Base-by-base conservation (phyloP, 345 rosid genomes). In the Eutrema heterophyllum region DNA sequence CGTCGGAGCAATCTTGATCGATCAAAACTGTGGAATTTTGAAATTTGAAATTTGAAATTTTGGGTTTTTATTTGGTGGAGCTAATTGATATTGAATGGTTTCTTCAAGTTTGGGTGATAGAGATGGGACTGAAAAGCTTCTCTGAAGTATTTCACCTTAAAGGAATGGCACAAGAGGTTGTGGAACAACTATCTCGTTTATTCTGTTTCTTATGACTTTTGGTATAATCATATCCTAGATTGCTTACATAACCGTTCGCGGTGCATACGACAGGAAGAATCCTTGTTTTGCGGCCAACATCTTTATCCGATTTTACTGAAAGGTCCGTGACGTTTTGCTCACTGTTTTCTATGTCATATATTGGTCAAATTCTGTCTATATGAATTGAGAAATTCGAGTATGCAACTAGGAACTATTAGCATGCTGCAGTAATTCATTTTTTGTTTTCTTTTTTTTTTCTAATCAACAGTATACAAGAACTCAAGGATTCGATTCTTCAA, bases 241-340 rank as follows among this genome's bases (percentile, higher is more conserved):
- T 49, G 16, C 40, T 51, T 75, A 56, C 30, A 3, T 44, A 30
- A 67, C 35, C n/a, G 21, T 72, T 51, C 26, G 8, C 54, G 38
- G 59, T 64, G n/a, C 79, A 90, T 97, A 90, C 90, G 93, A 96
- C 97, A 61, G 92, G 96, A 54, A 82, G 97, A 80, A 89, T 93
- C 52, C 83, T 86, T 67, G 96, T 93, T 72, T 69, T 90, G 79
- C 84, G 78, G 68, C 93, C 97, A 40, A 48, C 90, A 30, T 88
- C 93, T 52, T 84, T 90, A 62, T 72, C 90, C 6, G 85, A 89
- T 41, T 90, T 93, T 75, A 93, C 93, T 12, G 83, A 86, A 72
- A 87, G 91, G 98, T 90, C 57, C 26, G 72, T 72, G 41, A 61
- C 18, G 58, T 43, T 33, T 53, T 33, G 18, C 44, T 49, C 65